Evolutionary conservation across 2,329 filamentous ascomycete genomes (phyloP), one percentile per base, ranked within the genome.

Genomic region (Pseudogymnoascus sp.): DNA sequence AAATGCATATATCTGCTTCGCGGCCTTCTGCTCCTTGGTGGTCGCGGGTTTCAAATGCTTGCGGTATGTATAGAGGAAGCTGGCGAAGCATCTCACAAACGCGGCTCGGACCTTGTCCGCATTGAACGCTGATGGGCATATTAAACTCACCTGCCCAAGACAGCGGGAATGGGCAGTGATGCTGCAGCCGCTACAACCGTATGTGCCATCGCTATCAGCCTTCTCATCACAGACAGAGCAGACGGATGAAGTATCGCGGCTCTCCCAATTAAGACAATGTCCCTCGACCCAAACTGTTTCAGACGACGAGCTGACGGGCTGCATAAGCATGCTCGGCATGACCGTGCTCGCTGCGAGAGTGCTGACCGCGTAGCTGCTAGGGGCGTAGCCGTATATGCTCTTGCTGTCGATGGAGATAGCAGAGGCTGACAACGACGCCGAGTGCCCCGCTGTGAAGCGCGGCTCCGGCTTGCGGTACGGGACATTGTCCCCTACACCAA

Each of bases 261-360:
- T 71, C 61, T 81, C 79, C 80, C 85, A 89, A 65, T 87, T 83
- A 76, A 95, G 84, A 74, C 89, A 93, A 76, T 95, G 90, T 0
- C 90, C 90, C 74, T 95, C 90, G 1, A 91, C 88, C 90, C 90
- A 95, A 59, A 91, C 86, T 0, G 84, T 90, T 1, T 86, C 90
- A 59, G 92, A 89, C 0, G 89, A 91, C 71, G 93, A 91, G 56
- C 81, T 81, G 6, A 93, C 90, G 1, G 89, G 89, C 70, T 93
- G 89, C 66, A 92, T 83, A 65, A 91, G 83, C 83, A 92, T 89
- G 69, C 87, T 89, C 37, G 91, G 90, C 90, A 95, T 93, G 69
- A 95, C 87, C 1, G 90, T 95, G 6, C 89, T 93, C 6, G 90
- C 90, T 1, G 90, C 90, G 53, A 95, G 78, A 0, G 91, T 95